phyloP scores from a whole-genome alignment of 192 early-diverging fungal species.

The Entomortierella chlamydospora region DNA sequence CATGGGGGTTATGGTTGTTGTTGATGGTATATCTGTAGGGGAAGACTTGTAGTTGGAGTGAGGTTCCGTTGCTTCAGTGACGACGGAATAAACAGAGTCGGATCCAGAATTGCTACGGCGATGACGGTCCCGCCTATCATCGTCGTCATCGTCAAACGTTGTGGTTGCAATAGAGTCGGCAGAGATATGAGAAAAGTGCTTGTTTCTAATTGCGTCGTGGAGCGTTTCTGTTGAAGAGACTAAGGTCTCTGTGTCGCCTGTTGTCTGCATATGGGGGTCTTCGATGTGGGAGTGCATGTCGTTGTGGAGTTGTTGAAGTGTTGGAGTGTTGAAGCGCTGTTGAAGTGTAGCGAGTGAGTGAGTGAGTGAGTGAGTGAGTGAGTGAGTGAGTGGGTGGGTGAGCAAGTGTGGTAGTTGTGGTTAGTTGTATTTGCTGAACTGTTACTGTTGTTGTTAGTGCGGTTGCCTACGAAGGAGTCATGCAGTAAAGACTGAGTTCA shows the following conservation, averaged over 20 bases:
- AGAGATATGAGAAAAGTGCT: slow-evolving; percentile 47
- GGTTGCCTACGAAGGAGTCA: not conserved
- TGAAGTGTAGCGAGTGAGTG: too few species aligned
- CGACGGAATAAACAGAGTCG: slow-evolving; percentile 51
- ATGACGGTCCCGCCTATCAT: slow-evolving; percentile 19
- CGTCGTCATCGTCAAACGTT: slow-evolving; percentile 47
- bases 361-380: too few species aligned
- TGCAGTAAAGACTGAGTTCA: not conserved
- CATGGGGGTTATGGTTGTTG: slow-evolving; percentile 2
- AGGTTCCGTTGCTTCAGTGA: slow-evolving; percentile 47
- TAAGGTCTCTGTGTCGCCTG: slow-evolving; percentile 20
- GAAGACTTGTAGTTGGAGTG: slow-evolving; percentile 16
- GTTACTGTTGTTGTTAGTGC: too few species aligned
- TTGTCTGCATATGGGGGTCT: not conserved
- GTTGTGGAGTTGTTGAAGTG: too few species aligned
- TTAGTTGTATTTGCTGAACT: too few species aligned
- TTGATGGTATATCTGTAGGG: not conserved
- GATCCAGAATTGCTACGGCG: slow-evolving; percentile 39
- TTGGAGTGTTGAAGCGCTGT: too few species aligned
- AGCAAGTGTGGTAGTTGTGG: too few species aligned
- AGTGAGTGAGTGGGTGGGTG: too few species aligned
- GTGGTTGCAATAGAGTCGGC: slow-evolving; percentile 48
- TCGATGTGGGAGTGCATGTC: slow-evolving; percentile 4
- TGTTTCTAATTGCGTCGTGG: slow-evolving; percentile 13
- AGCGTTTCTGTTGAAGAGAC: slow-evolving; percentile 11